Percentiles rank a stretch among this genome's conserved stretches.
Evolutionary conservation across 2,329 filamentous ascomycete genomes (phyloP).

Genomic region (Rhynchosporium secalis): DNA sequence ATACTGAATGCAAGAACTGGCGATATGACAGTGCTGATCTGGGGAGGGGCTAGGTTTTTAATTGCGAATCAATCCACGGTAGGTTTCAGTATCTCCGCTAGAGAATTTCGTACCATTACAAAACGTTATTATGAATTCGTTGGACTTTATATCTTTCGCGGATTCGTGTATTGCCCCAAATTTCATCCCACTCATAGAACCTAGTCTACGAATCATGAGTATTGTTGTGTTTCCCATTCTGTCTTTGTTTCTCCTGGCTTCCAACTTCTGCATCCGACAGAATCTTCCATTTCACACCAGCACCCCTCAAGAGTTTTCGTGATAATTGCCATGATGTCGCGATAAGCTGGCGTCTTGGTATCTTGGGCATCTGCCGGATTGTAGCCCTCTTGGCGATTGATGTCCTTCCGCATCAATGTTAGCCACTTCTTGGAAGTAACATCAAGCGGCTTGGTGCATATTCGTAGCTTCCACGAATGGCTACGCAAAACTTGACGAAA

Average conservation of each 20-base stretch:
- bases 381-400: not conserved
- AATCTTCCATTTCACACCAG: not conserved
- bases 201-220: no score
- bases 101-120: no score
- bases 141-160: not conserved
- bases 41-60: no score
- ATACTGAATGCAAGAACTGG: no score
- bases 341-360: slow-evolving; percentile 15
- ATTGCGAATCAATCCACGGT: no score
- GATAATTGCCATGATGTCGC: not conserved
- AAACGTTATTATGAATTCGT: no score
- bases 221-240: not conserved
- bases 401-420: slow-evolving; percentile 9
- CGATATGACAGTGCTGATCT: no score
- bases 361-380: slow-evolving; percentile 5
- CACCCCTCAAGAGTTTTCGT: not conserved
- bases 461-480: slow-evolving; percentile 6
- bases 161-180: no score
- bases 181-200: no score
- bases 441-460: slow-evolving; percentile 10
- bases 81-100: no score
- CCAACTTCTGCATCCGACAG: not conserved
- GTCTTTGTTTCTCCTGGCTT: not conserved
- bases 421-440: slow-evolving; percentile 4
- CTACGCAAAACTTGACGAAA: not conserved